phyloP scores from a whole-genome alignment of 1,139 yeast species.

The Pichia cactophila region DNA sequence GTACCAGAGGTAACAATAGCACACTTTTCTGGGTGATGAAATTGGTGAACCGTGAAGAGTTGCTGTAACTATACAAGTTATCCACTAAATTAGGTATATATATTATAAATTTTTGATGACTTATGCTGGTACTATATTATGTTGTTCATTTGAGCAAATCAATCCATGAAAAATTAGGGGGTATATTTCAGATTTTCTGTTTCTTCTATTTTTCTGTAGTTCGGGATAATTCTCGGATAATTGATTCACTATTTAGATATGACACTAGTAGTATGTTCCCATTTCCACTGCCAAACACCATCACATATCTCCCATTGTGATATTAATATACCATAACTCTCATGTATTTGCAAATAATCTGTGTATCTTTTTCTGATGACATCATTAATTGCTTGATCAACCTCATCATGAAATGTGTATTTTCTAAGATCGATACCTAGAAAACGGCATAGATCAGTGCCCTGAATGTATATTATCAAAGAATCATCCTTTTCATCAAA shows the following conservation, averaged over 20 bases:
- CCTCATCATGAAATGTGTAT: background rate
- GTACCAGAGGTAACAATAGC: background rate
- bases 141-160: too few species aligned
- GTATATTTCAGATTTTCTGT: background rate
- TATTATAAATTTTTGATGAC: too few species aligned
- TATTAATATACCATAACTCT: constrained; percentile 5
- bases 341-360: background rate
- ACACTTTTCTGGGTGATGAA: background rate
- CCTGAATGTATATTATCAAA: background rate
- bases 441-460: constrained; percentile 2
- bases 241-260: background rate
- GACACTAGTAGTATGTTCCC: constrained; percentile 5
- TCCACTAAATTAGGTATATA: too few species aligned
- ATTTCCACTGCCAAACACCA: constrained; percentile 10
- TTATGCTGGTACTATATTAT: too few species aligned
- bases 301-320: background rate
- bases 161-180: background rate
- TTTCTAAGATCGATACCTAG: background rate
- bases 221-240: background rate
- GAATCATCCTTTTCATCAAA: constrained; percentile 4
- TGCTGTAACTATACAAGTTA: too few species aligned
- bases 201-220: background rate
- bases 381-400: background rate
- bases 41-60: too few species aligned
- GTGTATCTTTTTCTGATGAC: background rate